These are phyloP conservation scores for Alternaria arbusti DNA, from an alignment of 2,329 filamentous ascomycete species.

Conservation along the genomic window DNA sequence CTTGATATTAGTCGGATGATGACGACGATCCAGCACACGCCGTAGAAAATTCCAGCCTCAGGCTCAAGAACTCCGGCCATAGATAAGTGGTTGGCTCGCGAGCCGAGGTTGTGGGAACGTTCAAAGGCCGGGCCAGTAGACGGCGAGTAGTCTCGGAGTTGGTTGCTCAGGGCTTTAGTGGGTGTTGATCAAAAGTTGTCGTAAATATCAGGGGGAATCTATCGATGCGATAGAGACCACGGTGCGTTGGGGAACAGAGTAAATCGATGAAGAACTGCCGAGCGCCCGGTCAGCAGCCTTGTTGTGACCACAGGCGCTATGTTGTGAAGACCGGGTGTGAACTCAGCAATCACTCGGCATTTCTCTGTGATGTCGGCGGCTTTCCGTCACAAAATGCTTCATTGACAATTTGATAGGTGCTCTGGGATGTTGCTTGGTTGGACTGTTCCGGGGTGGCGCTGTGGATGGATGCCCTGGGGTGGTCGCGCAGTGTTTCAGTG, in stretches of 20 bases:
- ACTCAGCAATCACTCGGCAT: conserved; percentile 7
- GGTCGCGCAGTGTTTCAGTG: background rate
- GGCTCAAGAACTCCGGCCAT: conserved; percentile 41
- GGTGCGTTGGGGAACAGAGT: conserved; percentile 2
- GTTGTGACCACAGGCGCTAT: conserved; percentile 1
- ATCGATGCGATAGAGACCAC: conserved; percentile 6
- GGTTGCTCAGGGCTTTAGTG: conserved; percentile 3
- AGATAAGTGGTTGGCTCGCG: background rate
- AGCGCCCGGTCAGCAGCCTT: conserved; percentile 2
- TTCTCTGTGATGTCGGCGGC: conserved; percentile 5
- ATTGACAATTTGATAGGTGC: conserved; percentile 2
- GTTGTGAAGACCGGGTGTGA: background rate
- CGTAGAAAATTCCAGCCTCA: conserved; percentile 44
- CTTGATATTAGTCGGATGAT: conserved; percentile 37
- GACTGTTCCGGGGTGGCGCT: conserved; percentile 4
- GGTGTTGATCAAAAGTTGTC: background rate
- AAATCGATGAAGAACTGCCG: conserved; percentile 1
- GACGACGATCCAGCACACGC: conserved; percentile 43
- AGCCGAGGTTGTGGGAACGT: conserved; percentile 9
- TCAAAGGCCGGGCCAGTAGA: background rate
- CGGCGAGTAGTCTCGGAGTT: background rate
- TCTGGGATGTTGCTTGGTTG: conserved; percentile 12
- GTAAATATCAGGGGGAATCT: conserved; percentile 4
- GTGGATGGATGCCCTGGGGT: conserved; percentile 7
- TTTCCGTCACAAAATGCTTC: background rate